Percentiles rank a stretch among this genome's conserved stretches.
Conservation (phyloP, 148 eudicot species). For the Chenopodium suecicum region DNA sequence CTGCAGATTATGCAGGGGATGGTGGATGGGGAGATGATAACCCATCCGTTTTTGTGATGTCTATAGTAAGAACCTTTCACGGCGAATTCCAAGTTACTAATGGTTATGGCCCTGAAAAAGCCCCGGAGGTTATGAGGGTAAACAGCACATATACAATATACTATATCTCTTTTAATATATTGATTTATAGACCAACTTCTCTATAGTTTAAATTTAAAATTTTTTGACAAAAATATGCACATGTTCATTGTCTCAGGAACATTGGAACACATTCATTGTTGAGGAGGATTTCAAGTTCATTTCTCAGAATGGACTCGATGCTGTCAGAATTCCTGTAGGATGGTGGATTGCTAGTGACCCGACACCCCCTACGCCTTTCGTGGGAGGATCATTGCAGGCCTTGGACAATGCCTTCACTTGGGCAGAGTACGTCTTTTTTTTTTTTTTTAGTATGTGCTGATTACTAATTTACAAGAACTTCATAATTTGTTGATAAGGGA, state of each 20-base stretch:
- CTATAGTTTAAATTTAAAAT: not conserved
- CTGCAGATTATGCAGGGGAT: slow-evolving; percentile 61
- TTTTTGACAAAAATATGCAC: not conserved
- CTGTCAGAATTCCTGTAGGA: slow-evolving; percentile 71
- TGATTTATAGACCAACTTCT: not conserved
- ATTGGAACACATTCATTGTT: slow-evolving; percentile 60
- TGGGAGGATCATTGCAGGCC: slow-evolving; percentile 58
- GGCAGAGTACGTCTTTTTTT: slow-evolving; percentile 49
- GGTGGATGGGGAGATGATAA: slow-evolving; percentile 52
- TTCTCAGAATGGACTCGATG: slow-evolving; percentile 53
- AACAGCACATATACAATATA: not conserved
- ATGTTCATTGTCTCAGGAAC: slow-evolving; percentile 35
- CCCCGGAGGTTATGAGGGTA: slow-evolving; percentile 48
- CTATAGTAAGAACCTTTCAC: slow-evolving; percentile 16
- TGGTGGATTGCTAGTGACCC: slow-evolving; percentile 78
- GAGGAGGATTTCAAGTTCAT: slow-evolving; percentile 68
- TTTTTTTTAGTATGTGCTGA: not conserved
- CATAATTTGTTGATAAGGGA: not conserved
- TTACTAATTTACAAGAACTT: not conserved
- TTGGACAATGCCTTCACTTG: slow-evolving; percentile 67
- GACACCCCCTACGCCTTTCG: slow-evolving; percentile 55
- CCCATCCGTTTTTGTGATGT: slow-evolving; percentile 58
- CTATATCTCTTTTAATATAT: not conserved
- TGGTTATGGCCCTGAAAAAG: slow-evolving; percentile 58
- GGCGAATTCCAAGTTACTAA: slow-evolving; percentile 74